Base-by-base conservation (phyloP, 2,329 filamentous ascomycete species). In the Simplicillium sp. region DNA sequence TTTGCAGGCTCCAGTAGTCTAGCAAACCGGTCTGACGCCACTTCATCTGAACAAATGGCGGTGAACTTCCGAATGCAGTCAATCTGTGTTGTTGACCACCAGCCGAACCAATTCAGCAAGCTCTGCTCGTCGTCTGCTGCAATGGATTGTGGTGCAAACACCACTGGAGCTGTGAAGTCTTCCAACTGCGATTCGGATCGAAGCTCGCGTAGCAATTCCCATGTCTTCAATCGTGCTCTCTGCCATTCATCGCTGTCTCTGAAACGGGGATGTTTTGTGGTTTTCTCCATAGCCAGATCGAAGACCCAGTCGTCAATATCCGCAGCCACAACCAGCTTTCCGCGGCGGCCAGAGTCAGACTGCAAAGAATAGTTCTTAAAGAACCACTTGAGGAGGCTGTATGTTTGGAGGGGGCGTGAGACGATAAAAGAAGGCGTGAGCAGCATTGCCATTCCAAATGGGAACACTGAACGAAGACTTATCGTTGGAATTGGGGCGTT, bases 31-130 rank as follows among this genome's bases (percentile, higher is more conserved):
- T 14, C 37, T 13, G 38, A 14, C 11, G 45, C 45, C 8, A 48
- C 39, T 11, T 47, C 38, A 17, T 50, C 50, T 1, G 74, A 74
- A 3, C 76, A 77, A 4, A 81, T 41, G 3, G 82, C 70, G 14
- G 62, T 59, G 47, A 81, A 80, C 31, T 66, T 70, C 28, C 75
- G 68, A 49, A 68, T 75, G 33, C 58, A 56, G 42, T 77, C 68
- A 29, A 75, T 50, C 25, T 69, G 67, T 41, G 55, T 44, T 28
- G 64, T 58, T 1, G 74, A 63, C 77, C 77, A 82, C 55, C 65
- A 73, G 1, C 71, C 75, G 52, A 80, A 82, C 71, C 74, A 80
- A 46, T 79, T 75, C 9, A 81, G 67, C 20, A 82, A 58, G 42
- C 71, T 77, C 50, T 79, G 72, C 50, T 82, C 78, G 45, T 82